A percentile compares a stretch with the other conserved stretches of the same genome.
phyloP scores from a whole-genome alignment of 2,329 filamentous ascomycete genomes.

The Stenocarpella maydis region DNA sequence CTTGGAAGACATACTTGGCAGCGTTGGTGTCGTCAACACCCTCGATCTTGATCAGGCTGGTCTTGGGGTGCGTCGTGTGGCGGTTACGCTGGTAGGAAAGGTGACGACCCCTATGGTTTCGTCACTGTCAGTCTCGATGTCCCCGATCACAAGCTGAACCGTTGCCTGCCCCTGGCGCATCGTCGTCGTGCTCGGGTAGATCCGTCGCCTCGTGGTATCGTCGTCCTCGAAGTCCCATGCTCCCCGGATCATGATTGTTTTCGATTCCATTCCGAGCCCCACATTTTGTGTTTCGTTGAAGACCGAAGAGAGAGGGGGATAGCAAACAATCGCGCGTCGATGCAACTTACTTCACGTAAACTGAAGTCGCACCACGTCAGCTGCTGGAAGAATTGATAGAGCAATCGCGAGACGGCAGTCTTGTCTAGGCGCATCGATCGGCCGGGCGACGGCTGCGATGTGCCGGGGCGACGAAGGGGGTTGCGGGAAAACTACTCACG shows the following conservation, averaged over 20 bases:
- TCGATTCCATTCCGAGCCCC: constrained; percentile 25
- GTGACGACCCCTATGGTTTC: constrained; percentile 83
- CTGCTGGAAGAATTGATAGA: constrained; percentile 38
- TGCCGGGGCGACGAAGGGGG: background rate
- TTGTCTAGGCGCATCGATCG: constrained; percentile 35
- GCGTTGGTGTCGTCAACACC: constrained; percentile 90
- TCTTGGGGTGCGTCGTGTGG: constrained; percentile 89
- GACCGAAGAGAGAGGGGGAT: background rate
- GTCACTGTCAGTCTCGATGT: constrained; percentile 40
- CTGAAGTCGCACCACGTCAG: constrained; percentile 59
- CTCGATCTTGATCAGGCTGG: constrained; percentile 97
- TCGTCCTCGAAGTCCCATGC: background rate
- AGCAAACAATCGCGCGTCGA: constrained; percentile 30
- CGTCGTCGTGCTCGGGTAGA: constrained; percentile 29
- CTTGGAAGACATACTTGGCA: constrained; percentile 73
- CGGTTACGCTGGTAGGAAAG: constrained; percentile 97
- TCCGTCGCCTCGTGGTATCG: constrained; percentile 12
- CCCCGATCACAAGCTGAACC: constrained; percentile 25
- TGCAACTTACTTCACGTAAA: constrained; percentile 87
- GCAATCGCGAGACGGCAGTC: constrained; percentile 30
- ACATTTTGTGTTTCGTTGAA: constrained; percentile 18
- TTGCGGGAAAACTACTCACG: constrained; percentile 73
- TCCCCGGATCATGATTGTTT: constrained; percentile 15
- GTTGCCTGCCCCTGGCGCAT: constrained; percentile 39
- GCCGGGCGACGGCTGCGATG: constrained; percentile 38